phyloP scores from a whole-genome alignment of 257 asterid genomes.

The Voacanga thouarsii region DNA sequence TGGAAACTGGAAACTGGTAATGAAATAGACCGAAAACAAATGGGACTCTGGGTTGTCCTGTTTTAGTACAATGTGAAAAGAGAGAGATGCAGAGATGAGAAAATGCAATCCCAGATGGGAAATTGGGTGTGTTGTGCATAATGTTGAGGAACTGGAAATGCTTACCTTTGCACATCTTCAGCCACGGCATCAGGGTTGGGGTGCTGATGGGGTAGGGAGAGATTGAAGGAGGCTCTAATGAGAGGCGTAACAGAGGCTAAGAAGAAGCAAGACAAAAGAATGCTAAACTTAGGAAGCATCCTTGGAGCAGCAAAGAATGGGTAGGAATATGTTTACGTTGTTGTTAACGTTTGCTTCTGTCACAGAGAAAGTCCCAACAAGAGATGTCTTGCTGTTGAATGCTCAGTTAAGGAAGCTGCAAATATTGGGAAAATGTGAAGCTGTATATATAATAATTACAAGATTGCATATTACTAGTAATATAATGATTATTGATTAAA shows the following conservation, averaged over 20 bases:
- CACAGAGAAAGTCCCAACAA: slow-evolving; percentile 32
- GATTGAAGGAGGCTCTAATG: slow-evolving; percentile 45
- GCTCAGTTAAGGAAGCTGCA: slow-evolving; percentile 26
- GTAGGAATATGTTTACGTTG: slow-evolving; percentile 20
- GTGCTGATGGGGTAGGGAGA: slow-evolving; percentile 81
- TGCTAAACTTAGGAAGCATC: slow-evolving; percentile 44
- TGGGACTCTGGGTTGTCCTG: not conserved
- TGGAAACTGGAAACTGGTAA: not conserved
- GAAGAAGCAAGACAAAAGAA: slow-evolving; percentile 42
- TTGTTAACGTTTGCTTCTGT: slow-evolving; percentile 29
- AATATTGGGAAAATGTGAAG: slow-evolving; percentile 36
- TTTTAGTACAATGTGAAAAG: not conserved
- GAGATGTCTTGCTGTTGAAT: slow-evolving; percentile 39
- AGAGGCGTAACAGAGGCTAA: slow-evolving; percentile 16
- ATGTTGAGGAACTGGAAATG: slow-evolving; percentile 10
- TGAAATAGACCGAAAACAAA: slow-evolving; percentile 19
- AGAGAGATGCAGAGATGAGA: not conserved
- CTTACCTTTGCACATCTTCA: slow-evolving; percentile 69
- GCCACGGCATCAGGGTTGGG: slow-evolving; percentile 89
- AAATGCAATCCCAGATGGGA: not conserved
- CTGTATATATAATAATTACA: slow-evolving; percentile 32
- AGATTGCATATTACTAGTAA: slow-evolving; percentile 10
- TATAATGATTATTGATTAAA: slow-evolving; percentile 7
- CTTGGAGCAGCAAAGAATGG: slow-evolving; percentile 23
- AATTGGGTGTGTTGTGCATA: slow-evolving; percentile 13